Conservation (phyloP, 2,329 filamentous ascomycete species). For the Ophiostoma pallidulum region DNA sequence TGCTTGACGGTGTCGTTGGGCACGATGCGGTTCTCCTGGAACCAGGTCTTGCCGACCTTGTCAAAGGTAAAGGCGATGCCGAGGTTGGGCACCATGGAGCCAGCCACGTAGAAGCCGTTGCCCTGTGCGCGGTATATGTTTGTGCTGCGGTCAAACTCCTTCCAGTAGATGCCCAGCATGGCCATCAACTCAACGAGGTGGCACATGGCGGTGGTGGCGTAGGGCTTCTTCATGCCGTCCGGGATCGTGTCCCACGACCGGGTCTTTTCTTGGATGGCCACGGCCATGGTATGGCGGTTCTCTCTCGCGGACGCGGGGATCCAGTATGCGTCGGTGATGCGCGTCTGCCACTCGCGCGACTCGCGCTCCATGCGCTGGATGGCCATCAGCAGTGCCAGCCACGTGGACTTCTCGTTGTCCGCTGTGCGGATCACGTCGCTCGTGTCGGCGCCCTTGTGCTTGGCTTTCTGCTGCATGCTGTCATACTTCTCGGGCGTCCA, state of each 20-base stretch:
- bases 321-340: conserved; percentile 15
- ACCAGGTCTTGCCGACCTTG: conserved; percentile 38
- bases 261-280: conserved; percentile 36
- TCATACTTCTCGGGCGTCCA: conserved; percentile 16
- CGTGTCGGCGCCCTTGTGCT: conserved; percentile 9
- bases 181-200: conserved; percentile 45
- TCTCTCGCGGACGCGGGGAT: too few species aligned
- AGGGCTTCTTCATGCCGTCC: conserved; percentile 35
- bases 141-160: conserved; percentile 43
- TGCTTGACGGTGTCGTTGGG: conserved; percentile 45
- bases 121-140: conserved; percentile 46
- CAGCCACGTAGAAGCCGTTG: conserved; percentile 43
- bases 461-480: neutral
- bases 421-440: conserved; percentile 37
- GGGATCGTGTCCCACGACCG: conserved; percentile 45
- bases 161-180: conserved; percentile 48
- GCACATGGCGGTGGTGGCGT: conserved; percentile 44
- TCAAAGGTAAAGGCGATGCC: conserved; percentile 47
- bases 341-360: conserved; percentile 37
- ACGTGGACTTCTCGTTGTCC: conserved; percentile 46
- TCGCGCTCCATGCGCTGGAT: conserved; percentile 41
- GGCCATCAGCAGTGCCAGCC: conserved; percentile 40
- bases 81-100: conserved; percentile 37
- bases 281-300: conserved; percentile 30
- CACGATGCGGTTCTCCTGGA: conserved; percentile 41